Percentiles rank a stretch among this genome's conserved stretches.
phyloP scores from a whole-genome alignment of 2,329 filamentous ascomycete genomes.

The Diaporthe capsici region DNA sequence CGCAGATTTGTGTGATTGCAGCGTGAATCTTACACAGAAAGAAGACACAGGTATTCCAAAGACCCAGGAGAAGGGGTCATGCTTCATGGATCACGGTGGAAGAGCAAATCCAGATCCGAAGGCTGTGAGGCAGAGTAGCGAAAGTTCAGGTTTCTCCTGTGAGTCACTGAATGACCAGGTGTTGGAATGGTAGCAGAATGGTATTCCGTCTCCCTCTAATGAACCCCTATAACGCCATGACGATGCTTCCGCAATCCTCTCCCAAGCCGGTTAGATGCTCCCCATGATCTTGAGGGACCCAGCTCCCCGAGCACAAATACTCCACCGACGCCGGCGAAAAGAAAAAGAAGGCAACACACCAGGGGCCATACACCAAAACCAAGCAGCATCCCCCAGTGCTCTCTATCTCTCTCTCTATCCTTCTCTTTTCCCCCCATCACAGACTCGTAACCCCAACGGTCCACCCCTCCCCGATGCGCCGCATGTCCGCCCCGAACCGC shows the following conservation, averaged over 20 bases:
- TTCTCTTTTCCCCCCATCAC: slow-evolving; percentile 53
- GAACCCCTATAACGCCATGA: neutral
- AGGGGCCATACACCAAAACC: neutral
- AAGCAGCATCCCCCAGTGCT: neutral
- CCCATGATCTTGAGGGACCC: neutral
- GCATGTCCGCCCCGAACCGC: slow-evolving; percentile 85
- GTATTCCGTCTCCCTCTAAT: slow-evolving; percentile 7
- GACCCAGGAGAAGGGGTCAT: neutral
- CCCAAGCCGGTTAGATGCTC: neutral
- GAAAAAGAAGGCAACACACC: neutral
- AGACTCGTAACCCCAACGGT: slow-evolving; percentile 77
- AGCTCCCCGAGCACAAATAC: neutral
- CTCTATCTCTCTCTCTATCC: neutral
- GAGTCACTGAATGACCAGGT: no score
- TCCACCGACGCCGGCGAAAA: neutral
- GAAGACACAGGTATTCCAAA: neutral
- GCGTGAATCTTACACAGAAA: no score
- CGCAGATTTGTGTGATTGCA: no score
- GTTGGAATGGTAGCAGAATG: neutral
- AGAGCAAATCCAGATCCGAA: no score
- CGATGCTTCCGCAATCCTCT: slow-evolving; percentile 16
- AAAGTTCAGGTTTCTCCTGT: no score
- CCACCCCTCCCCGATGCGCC: slow-evolving; percentile 89
- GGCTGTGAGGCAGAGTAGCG: no score
- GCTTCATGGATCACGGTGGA: neutral